These are phyloP conservation scores for Thelonectria blattea DNA, from an alignment of 2,329 filamentous ascomycete genomes.

Conservation along the genomic window DNA sequence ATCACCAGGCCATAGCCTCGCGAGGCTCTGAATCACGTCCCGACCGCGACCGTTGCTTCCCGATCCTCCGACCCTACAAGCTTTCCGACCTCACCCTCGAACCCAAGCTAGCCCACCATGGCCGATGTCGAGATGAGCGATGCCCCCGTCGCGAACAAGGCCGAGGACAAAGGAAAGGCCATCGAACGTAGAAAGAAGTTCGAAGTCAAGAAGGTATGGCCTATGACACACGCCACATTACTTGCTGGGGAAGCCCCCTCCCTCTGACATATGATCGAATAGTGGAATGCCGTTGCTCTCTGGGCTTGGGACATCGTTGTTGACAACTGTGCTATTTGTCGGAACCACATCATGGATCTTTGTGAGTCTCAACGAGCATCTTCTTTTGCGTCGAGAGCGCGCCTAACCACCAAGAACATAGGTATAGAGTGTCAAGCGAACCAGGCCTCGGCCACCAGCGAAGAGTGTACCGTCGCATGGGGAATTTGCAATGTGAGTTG, in stretches of 20 bases:
- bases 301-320: conserved; percentile 99
- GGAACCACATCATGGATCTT: conserved; percentile 99
- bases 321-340: conserved; percentile 98
- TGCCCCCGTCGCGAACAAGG: conserved; percentile 68
- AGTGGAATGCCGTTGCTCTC: conserved; percentile 98
- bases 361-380: conserved; percentile 62
- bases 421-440: conserved; percentile 99
- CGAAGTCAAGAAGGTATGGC: conserved; percentile 94
- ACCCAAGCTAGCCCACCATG: conserved; percentile 58
- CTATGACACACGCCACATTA: background rate
- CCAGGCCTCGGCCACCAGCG: conserved; percentile 94
- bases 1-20: conserved; percentile 10
- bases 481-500: conserved; percentile 92
- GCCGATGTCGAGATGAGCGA: conserved; percentile 98
- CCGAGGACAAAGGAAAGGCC: conserved; percentile 55
- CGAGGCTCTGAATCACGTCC: background rate
- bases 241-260: background rate
- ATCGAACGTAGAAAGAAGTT: conserved; percentile 88
- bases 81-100: background rate
- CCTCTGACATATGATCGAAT: conserved; percentile 27
- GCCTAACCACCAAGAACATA: conserved; percentile 44
- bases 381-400: background rate
- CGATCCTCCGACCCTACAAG: conserved; percentile 10
- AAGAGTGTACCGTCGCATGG: conserved; percentile 99
- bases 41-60: background rate